Conservation (phyloP, 2,329 filamentous ascomycete species). For the Pyricularia sp. region DNA sequence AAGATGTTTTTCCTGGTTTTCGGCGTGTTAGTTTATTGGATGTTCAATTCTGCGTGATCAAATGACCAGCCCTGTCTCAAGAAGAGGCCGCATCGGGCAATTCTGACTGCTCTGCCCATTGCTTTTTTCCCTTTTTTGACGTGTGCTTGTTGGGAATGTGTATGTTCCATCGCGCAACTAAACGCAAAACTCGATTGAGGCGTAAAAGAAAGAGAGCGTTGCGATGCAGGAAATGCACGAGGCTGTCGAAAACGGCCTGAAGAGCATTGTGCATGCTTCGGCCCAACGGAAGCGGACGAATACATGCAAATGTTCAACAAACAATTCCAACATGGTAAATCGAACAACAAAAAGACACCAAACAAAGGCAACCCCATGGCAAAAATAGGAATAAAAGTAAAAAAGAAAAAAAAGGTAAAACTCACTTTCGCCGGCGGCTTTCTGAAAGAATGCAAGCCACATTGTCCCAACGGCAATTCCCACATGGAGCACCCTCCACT, state of each 20-base stretch:
- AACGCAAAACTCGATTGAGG: background rate
- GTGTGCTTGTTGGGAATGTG: background rate
- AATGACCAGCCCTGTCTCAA: background rate
- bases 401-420: constrained; percentile 16
- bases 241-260: background rate
- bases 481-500: constrained; percentile 78
- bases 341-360: background rate
- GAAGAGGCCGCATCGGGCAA: background rate
- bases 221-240: background rate
- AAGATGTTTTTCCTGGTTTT: constrained; percentile 32
- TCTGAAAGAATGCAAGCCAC: constrained; percentile 70
- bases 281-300: background rate
- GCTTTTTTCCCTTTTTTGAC: background rate
- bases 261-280: background rate
- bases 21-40: constrained; percentile 7
- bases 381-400: background rate
- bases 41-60: constrained; percentile 1
- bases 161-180: background rate
- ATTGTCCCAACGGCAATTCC: constrained; percentile 75
- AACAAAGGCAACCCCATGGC: background rate
- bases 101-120: background rate
- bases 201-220: background rate
- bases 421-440: constrained; percentile 79
- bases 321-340: background rate
- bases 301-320: background rate